Evolutionary conservation across 2,329 filamentous ascomycete species (phyloP), one percentile per base, ranked within the genome.

Genomic region (Sporothrix mexicana): DNA sequence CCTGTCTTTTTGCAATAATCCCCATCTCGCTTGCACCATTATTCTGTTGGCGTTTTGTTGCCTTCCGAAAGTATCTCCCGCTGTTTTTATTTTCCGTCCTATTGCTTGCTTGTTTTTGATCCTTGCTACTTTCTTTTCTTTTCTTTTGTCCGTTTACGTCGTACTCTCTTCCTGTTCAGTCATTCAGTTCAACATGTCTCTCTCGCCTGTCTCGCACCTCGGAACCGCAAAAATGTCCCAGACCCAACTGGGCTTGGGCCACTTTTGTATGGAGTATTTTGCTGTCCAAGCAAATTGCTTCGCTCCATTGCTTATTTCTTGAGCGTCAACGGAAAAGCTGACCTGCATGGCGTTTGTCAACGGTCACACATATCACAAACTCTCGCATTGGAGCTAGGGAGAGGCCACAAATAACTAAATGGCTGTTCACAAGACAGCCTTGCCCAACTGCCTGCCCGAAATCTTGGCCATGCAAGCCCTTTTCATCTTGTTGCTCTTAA

Each of bases 391-490:
- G 17, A 15, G 12, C 57, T 15, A 43, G 30, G 30, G 57, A 20
- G 30, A 62, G 25, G 2, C 25, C 55, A 17, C 8, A 36, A 36
- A 36, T 36, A 36, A 36, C 3, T 36, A 7, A 36, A 36, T 36
- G 2, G 55, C 13, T 59, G 57, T 20, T 62, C 57, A 43, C 30
- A 62, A 62, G 57, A 41, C 57, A 62, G 57, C 57, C 57, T 62
- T 62, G 57, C 30, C 36, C 20, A 17, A 23, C 51, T 20, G 45
- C 12, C 45, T n/a, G 23, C 25, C 30, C 17, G 23, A 20, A 23
- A 10, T 55, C 13, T 36, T 36, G 57, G 30, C 57, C 57, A 62
- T 43, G 20, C 36, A 17, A 62, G 57, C 57, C 12, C 20, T 55
- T 23, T 41, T 15, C 10, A 30, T 41, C 30, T 36, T 7, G 4